Conservation (phyloP, 164 flowering plant genomes). For the Hamamelis virginiana region DNA sequence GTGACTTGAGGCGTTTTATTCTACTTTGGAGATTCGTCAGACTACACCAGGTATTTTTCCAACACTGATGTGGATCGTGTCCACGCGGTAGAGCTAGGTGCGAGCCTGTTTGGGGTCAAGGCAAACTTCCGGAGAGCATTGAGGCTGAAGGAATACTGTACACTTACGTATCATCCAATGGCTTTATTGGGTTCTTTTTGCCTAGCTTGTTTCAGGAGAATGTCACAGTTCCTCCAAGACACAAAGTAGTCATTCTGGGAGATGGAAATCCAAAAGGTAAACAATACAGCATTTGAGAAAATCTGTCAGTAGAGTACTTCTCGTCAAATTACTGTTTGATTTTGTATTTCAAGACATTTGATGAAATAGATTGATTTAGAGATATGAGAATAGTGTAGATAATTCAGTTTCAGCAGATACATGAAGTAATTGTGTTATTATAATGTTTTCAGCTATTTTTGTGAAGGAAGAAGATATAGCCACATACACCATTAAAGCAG, state of each 20-base stretch:
- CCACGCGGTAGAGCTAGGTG: constrained; percentile 21
- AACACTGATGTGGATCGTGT: constrained; percentile 22
- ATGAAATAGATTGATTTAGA: no score
- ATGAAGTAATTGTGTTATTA: no score
- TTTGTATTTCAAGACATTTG: no score
- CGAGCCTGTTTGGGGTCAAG: neutral
- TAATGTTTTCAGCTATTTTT: neutral
- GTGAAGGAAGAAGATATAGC: no score
- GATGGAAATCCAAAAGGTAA: constrained; percentile 27
- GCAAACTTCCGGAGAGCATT: constrained; percentile 12
- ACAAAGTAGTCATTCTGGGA: constrained; percentile 18
- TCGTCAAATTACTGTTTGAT: neutral
- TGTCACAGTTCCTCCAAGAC: constrained; percentile 16
- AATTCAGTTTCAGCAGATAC: no score
- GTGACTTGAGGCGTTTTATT: no score
- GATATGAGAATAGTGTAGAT: no score
- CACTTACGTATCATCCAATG: constrained; percentile 13
- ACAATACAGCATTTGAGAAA: neutral
- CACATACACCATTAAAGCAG: no score
- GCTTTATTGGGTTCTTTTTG: constrained; percentile 13
- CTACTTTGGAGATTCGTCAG: no score
- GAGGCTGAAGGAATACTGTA: constrained; percentile 24
- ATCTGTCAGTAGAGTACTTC: neutral
- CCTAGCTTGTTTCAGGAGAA: constrained; percentile 10
- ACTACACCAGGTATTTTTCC: no score